These are phyloP conservation scores for Monosporascus ibericus DNA, from an alignment of 2,329 filamentous ascomycete genomes.

Conservation along the genomic window DNA sequence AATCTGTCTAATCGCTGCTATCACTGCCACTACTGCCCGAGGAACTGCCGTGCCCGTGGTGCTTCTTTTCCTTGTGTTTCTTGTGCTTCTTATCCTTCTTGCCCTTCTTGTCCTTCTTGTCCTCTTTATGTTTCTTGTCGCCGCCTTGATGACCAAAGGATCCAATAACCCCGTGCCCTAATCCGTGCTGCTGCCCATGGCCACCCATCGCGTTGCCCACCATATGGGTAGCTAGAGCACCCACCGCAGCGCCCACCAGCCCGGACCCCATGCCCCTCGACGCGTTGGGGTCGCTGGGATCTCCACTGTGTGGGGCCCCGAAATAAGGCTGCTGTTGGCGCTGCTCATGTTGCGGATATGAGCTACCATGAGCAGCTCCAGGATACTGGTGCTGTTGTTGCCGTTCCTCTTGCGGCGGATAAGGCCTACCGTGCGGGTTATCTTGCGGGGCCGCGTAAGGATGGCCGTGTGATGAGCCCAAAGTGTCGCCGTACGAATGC, in stretches of 20 bases:
- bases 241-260: not conserved
- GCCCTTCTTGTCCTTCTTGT: not conserved
- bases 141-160: too few relatives aligned
- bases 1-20: not conserved
- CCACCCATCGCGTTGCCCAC: not conserved
- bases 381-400: not conserved
- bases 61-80: not conserved
- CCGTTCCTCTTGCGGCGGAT: not conserved
- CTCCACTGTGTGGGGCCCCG: not conserved
- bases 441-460: not conserved
- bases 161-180: too few relatives aligned
- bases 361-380: not conserved
- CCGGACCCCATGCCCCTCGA: not conserved
- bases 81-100: not conserved
- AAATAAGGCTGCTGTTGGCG: not conserved
- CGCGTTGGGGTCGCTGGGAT: not conserved
- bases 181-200: not conserved
- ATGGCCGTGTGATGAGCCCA: not conserved
- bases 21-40: not conserved
- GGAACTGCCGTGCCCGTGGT: not conserved
- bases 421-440: not conserved
- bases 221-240: not conserved
- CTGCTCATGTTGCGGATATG: not conserved
- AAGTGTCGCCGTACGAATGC: not conserved
- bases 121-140: too few relatives aligned